Evolutionary conservation across 768 basidiomycete genomes (phyloP).

Genomic region (Sporobolomyces pararoseus): DNA sequence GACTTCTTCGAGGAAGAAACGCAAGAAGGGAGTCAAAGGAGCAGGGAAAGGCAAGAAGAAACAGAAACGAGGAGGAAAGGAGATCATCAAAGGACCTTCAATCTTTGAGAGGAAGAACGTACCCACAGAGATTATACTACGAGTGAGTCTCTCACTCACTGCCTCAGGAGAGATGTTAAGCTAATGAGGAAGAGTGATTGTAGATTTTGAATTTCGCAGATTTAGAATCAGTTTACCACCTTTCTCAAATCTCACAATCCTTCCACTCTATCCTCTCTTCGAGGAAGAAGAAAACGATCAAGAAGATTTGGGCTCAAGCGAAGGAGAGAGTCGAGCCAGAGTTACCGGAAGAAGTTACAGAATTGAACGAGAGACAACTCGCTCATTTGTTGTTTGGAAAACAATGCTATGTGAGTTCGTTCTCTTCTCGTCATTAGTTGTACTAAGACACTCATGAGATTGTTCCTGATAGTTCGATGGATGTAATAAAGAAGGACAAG

Average conservation of each 20-base stretch:
- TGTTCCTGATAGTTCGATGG: neutral
- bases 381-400: neutral
- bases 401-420: neutral
- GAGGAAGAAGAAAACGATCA: neutral
- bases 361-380: neutral
- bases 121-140: neutral
- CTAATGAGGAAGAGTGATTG: neutral
- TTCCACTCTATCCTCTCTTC: neutral
- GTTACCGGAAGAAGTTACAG: neutral
- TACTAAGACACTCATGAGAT: neutral
- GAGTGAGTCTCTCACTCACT: neutral
- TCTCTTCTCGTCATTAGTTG: neutral
- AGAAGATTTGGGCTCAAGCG: neutral
- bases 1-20: too few species aligned
- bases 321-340: neutral
- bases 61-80: neutral
- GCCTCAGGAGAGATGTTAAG: neutral
- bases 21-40: too few species aligned
- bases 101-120: neutral
- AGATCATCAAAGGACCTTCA: neutral
- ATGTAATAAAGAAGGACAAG: neutral
- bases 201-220: neutral
- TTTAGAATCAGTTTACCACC: neutral
- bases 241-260: neutral
- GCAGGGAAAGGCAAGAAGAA: neutral